Percentiles rank a stretch among this genome's conserved stretches.
Evolutionary conservation across 345 rosid species (phyloP).

Genomic region (Zanthoxylum bungeanum): DNA sequence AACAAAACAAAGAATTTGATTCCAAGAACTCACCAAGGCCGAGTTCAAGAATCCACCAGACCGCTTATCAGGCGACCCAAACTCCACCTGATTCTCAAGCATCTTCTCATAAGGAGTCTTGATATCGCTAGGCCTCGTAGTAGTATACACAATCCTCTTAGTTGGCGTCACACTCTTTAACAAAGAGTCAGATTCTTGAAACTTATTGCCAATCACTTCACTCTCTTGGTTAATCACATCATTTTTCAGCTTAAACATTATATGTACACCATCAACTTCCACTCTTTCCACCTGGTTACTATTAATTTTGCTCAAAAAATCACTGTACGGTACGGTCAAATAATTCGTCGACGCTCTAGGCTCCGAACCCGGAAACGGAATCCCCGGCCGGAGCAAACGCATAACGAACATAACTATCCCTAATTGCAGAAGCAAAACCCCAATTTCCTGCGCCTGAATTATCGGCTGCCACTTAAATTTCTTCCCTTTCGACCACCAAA

Average conservation of each 20-base stretch:
- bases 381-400: constrained; percentile 86
- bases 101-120: constrained; percentile 92
- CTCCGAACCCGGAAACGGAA: constrained; percentile 82
- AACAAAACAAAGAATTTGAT: neutral
- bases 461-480: constrained; percentile 80
- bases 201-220: constrained; percentile 34
- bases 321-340: constrained; percentile 81
- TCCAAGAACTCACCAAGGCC: constrained; percentile 56
- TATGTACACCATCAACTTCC: constrained; percentile 82
- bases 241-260: constrained; percentile 74
- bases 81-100: constrained; percentile 87
- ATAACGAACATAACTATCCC: constrained; percentile 77
- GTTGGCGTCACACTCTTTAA: constrained; percentile 60
- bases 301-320: constrained; percentile 69
- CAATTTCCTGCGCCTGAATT: constrained; percentile 72
- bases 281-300: constrained; percentile 73
- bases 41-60: constrained; percentile 82
- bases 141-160: constrained; percentile 65
- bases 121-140: constrained; percentile 76
- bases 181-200: constrained; percentile 61
- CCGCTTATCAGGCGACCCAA: constrained; percentile 86
- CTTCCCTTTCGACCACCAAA: constrained; percentile 71
- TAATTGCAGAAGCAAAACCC: constrained; percentile 69
- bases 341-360: constrained; percentile 61
- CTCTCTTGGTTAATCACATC: constrained; percentile 42